phyloP scores from a whole-genome alignment of 768 basidiomycete species.

The Leccinum subgranulosum region DNA sequence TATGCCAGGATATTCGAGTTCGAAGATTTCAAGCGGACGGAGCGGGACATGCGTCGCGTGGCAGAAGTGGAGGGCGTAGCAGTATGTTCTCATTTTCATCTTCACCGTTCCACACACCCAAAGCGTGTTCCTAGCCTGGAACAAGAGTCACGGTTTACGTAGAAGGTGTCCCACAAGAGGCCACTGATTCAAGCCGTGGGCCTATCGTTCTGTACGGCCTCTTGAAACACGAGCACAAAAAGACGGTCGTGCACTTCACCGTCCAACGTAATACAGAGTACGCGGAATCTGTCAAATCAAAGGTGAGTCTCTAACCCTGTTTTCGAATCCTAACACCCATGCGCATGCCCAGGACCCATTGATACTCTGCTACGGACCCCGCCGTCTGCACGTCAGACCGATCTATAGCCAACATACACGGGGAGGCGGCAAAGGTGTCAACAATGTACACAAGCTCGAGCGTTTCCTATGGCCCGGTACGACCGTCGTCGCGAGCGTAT shows the following conservation, averaged over 20 bases:
- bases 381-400: slow-evolving; percentile 80
- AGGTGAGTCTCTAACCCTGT: slow-evolving; percentile 39
- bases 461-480: slow-evolving; percentile 81
- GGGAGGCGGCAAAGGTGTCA: slow-evolving; percentile 86
- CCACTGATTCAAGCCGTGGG: slow-evolving; percentile 30
- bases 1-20: slow-evolving; percentile 97
- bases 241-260: slow-evolving; percentile 87
- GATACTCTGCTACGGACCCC: slow-evolving; percentile 84
- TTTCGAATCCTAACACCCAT: neutral
- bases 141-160: slow-evolving; percentile 75
- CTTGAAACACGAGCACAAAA: slow-evolving; percentile 94
- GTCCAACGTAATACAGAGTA: slow-evolving; percentile 96
- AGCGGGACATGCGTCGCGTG: slow-evolving; percentile 61
- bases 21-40: slow-evolving; percentile 89
- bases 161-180: slow-evolving; percentile 69
- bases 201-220: slow-evolving; percentile 77
- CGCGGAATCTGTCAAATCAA: slow-evolving; percentile 82
- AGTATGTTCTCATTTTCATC: slow-evolving; percentile 42
- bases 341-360: slow-evolving; percentile 67
- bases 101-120: neutral
- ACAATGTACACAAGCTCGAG: slow-evolving; percentile 98
- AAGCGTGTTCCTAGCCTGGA: slow-evolving; percentile 55
- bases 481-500: slow-evolving; percentile 81
- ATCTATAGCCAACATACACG: slow-evolving; percentile 90
- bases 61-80: slow-evolving; percentile 69